Evolutionary conservation across 306 rosid genomes (phyloP).

Genomic region (Quercus wislizeni): DNA sequence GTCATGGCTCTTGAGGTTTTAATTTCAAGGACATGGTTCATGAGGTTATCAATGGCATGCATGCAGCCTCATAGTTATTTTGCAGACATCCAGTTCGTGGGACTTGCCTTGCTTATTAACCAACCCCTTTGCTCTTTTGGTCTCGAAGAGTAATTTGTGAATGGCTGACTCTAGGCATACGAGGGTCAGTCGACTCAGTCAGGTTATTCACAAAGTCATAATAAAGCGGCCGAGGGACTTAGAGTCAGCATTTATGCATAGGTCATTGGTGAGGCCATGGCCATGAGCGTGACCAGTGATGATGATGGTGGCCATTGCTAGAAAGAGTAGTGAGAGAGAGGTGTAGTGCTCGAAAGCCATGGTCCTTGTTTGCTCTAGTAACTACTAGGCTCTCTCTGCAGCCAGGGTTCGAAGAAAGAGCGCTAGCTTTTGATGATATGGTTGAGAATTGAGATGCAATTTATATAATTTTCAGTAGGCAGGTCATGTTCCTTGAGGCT

Average conservation of each 20-base stretch:
- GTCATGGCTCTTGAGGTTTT: neutral
- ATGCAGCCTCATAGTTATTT: neutral
- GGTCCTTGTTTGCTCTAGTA: neutral
- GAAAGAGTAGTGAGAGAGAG: neutral
- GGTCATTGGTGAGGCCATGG: neutral
- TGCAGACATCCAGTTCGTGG: neutral
- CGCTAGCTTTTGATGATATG: no score
- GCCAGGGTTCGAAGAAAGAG: no score
- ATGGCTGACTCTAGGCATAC: neutral
- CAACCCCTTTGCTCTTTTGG: neutral
- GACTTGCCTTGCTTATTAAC: neutral
- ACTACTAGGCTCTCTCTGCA: no score
- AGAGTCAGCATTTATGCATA: neutral
- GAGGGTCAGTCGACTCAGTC: neutral
- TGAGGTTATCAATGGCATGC: neutral
- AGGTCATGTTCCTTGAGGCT: no score
- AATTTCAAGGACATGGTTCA: neutral
- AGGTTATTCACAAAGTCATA: neutral
- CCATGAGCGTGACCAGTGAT: neutral
- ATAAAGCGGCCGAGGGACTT: neutral
- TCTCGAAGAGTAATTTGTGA: neutral
- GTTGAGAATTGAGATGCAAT: no score
- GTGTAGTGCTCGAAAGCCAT: neutral
- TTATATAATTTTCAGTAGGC: no score
- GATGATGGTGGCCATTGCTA: neutral